Evolutionary conservation across 2,329 filamentous ascomycete genomes (phyloP).

Genomic region (Fusarium proliferatum): DNA sequence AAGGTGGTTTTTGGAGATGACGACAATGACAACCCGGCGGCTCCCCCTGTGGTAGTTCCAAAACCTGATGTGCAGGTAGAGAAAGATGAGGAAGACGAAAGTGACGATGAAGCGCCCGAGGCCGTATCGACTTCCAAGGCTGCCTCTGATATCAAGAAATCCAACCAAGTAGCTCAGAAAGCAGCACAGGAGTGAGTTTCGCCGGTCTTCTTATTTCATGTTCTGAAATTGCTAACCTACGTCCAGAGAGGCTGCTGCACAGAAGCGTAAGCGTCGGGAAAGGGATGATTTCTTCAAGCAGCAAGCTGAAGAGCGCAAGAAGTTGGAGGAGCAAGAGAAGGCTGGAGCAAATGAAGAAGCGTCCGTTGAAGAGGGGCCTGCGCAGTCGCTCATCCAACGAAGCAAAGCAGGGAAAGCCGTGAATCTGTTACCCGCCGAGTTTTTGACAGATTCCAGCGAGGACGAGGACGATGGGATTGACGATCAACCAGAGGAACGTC

Average conservation of each 20-base stretch:
- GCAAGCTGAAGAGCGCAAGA: slow-evolving; percentile 64
- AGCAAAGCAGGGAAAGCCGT: slow-evolving; percentile 53
- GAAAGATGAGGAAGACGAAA: slow-evolving; percentile 52
- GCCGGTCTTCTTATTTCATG: background rate
- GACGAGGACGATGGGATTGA: slow-evolving; percentile 50
- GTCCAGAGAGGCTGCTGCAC: slow-evolving; percentile 59
- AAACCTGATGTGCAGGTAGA: slow-evolving; percentile 30
- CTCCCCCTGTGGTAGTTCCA: slow-evolving; percentile 8
- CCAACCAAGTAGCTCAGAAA: slow-evolving; percentile 59
- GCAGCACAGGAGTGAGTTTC: slow-evolving; percentile 62
- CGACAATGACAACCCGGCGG: slow-evolving; percentile 38
- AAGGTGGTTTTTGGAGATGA: slow-evolving; percentile 52
- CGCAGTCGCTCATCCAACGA: slow-evolving; percentile 18
- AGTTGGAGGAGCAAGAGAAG: slow-evolving; percentile 38
- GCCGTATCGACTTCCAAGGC: slow-evolving; percentile 65
- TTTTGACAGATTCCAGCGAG: slow-evolving; percentile 63
- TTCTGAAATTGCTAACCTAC: slow-evolving; percentile 11
- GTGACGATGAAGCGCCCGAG: slow-evolving; percentile 68
- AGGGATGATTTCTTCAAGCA: slow-evolving; percentile 65
- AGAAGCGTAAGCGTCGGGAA: slow-evolving; percentile 67
- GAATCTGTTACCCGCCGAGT: slow-evolving; percentile 63
- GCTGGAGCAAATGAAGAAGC: slow-evolving; percentile 38
- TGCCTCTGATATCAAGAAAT: slow-evolving; percentile 59
- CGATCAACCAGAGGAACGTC: slow-evolving; percentile 36
- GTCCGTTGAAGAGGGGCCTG: slow-evolving; percentile 14